Conservation (phyloP, 208 protist species). For the Leptomonas seymouri region DNA sequence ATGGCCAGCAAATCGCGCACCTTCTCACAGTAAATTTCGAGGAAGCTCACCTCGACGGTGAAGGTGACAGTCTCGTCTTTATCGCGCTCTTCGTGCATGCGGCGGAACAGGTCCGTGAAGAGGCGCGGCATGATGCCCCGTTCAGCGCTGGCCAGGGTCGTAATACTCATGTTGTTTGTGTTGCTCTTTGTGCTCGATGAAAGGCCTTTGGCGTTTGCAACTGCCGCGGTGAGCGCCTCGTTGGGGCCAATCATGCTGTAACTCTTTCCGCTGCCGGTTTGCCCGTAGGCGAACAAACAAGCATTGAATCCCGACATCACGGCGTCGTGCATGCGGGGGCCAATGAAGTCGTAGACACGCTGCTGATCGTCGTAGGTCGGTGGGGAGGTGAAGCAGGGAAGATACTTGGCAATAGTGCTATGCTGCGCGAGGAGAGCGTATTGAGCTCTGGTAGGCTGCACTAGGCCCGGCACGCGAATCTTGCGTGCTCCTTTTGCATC, state of each 20-base stretch:
- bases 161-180: background rate
- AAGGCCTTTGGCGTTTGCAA: background rate
- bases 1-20: constrained; percentile 75
- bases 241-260: constrained; percentile 89
- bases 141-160: constrained; percentile 29
- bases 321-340: constrained; percentile 67
- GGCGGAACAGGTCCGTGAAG: constrained; percentile 66
- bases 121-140: constrained; percentile 85
- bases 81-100: constrained; percentile 69
- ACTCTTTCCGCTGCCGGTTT: constrained; percentile 92
- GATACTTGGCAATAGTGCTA: constrained; percentile 17
- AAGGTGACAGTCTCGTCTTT: constrained; percentile 59
- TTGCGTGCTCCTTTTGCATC: background rate
- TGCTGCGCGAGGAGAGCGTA: constrained; percentile 13
- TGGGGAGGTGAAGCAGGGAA: constrained; percentile 55
- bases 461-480: constrained; percentile 6
- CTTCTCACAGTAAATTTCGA: constrained; percentile 92
- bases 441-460: constrained; percentile 8
- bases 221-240: constrained; percentile 29
- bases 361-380: constrained; percentile 71
- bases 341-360: constrained; percentile 78
- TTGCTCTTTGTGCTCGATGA: too few species aligned
- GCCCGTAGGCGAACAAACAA: constrained; percentile 91
- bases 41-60: constrained; percentile 77
- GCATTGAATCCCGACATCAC: constrained; percentile 89